Evolutionary conservation across 345 rosid genomes (phyloP), one percentile per base, ranked within the genome.

Genomic region (Carallia pectinifolia): DNA sequence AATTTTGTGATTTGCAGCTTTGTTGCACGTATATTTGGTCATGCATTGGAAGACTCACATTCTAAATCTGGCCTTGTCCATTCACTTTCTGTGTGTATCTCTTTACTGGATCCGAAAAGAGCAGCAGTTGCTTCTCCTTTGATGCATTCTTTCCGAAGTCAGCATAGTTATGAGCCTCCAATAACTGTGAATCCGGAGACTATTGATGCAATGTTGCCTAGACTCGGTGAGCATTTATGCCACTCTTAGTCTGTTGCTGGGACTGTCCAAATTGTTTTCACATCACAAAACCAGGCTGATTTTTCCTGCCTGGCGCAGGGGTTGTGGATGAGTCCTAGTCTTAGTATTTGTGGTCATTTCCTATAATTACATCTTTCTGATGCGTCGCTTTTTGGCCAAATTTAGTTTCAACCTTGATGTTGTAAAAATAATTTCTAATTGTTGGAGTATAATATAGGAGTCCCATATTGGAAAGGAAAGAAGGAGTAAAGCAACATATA

Each of bases 41-140:
- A 92, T 82, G 99, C 97, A 53, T 68, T 96, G 87, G 97, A 92
- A 80, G 97, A 89, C 77, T 87, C 99, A 34, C 79, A 79, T 72
- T 96, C 97, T 44, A 89, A 89, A 77, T 90, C 96, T 76, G 82
- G 90, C 62, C 99, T 90, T 79, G 96, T 92, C 71, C 84, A 96
- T 78, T 88, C 98, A 10, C 96, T 96, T 68, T 90, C 99, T 69
- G 99, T 96, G 68, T 96, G 99, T 80, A 90, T 90, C 71, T 90
- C 97, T 40, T 77, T 96, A 85, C 71, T 92, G 86, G 98, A 96
- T 85, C 97, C 98, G 44, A 89, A 85, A 80, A 85, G 92, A 83
- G 86, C 91, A 31, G 85, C 95, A 44, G 47, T 75, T 63, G 70
- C 93, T 61, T 89, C 91, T 36, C 83, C 93, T 64, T 84, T 88